These are phyloP conservation scores for Escovopsis sp. DNA, from an alignment of 2,329 filamentous ascomycete genomes.

Conservation along the genomic window DNA sequence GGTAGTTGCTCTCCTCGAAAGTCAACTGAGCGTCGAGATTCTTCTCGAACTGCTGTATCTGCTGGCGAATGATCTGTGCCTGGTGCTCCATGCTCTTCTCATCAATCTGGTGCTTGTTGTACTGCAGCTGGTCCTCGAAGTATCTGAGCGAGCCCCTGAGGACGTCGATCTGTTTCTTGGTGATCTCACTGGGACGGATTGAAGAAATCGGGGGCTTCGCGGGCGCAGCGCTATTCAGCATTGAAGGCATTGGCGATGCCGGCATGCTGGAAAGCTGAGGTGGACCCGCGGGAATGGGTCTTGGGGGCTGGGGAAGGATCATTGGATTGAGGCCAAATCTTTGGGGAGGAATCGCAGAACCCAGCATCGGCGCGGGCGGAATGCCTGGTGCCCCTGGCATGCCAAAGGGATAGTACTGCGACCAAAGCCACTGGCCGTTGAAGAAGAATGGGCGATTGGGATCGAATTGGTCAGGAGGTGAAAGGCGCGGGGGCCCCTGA, in stretches of 20 bases:
- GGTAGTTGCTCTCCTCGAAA: slow-evolving; percentile 29
- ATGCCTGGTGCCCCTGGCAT: slow-evolving; percentile 16
- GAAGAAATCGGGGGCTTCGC: slow-evolving; percentile 36
- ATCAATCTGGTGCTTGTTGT: slow-evolving; percentile 48
- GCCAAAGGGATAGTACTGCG: slow-evolving; percentile 12
- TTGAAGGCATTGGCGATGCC: slow-evolving; percentile 7
- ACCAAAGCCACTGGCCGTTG: slow-evolving; percentile 26
- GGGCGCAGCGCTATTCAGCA: slow-evolving; percentile 5
- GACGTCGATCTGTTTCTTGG: slow-evolving; percentile 38
- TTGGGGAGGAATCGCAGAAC: slow-evolving; percentile 8
- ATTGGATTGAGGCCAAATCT: slow-evolving; percentile 9
- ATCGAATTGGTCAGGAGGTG: slow-evolving; percentile 31
- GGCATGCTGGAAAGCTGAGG: slow-evolving; percentile 5
- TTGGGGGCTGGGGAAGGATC: slow-evolving; percentile 9
- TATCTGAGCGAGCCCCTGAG: slow-evolving; percentile 38
- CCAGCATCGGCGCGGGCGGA: slow-evolving; percentile 12
- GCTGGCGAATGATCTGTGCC: slow-evolving; percentile 24
- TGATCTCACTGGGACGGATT: slow-evolving; percentile 45
- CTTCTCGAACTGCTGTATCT: slow-evolving; percentile 35
- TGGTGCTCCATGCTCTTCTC: slow-evolving; percentile 33
- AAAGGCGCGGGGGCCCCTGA: slow-evolving; percentile 17
- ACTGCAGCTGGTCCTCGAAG: slow-evolving; percentile 41
- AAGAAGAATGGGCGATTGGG: slow-evolving; percentile 27
- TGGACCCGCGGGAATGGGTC: slow-evolving; percentile 7
- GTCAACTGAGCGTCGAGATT: slow-evolving; percentile 28